Evolutionary conservation across 2,329 filamentous ascomycete species (phyloP), one percentile per base, ranked within the genome.

Genomic region (Celoporthe dispersa): DNA sequence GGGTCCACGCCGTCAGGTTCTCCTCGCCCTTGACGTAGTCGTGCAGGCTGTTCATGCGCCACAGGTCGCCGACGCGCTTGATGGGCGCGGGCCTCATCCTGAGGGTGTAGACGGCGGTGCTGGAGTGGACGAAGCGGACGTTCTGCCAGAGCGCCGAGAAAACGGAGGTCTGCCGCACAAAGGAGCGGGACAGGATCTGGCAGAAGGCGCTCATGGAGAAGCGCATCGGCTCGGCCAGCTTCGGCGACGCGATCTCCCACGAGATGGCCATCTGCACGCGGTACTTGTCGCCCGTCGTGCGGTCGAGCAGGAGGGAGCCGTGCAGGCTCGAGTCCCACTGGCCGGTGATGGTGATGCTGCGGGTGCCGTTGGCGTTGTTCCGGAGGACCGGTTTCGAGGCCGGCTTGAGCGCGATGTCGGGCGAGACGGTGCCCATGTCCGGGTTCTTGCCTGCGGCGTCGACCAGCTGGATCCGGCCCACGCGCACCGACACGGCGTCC

Each of bases 1-100:
- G 95, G 9, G 91, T 90, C 96, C 96, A 99, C 69, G 90, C 90
- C 2, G 86, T 90, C 53, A 99, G 84, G 64, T 91, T 87, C 79
- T 99, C 96, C 80, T 99, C 94, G 68, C 96, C 96, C 79, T 97
- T 98, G 75, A 99, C 93, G 77, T 98, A 98, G 79, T 97, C 94
- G 76, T 97, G 92, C 71, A 93, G 91, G 22, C 94, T 98, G 79
- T 94, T 97, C 90, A 98, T 94, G 68, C 96, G 90, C 96, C 96
- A 99, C 16, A 99, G 85, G 78, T 99, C 96, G 3, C 94, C 94
- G 0, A 94, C 93, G 62, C 93, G 89, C 81, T 98, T 98, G 65
- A 97, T 94, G 2, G 94, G 94, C 9, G 93, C 91, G 0, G 96
- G 96, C 39, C 94, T 91, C 80, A 98, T 91, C 7, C 90, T 90